Conservation (phyloP, 768 basidiomycete genomes). For the Leucocoprinus leucothites region DNA sequence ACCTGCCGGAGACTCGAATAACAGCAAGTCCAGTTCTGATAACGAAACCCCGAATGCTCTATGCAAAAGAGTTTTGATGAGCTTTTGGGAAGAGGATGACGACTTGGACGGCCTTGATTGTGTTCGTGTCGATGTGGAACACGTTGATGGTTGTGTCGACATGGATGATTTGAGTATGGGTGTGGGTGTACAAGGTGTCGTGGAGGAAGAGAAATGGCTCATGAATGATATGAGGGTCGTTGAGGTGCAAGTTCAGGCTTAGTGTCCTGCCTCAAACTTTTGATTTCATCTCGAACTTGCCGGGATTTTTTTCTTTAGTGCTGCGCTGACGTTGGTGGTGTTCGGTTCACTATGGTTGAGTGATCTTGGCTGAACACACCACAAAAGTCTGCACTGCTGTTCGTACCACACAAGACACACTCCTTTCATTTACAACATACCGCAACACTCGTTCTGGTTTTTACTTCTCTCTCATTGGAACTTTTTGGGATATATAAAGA, state of each 20-base stretch:
- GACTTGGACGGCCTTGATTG: neutral
- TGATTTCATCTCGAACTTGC: neutral
- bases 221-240: neutral
- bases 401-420: neutral
- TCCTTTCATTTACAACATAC: neutral
- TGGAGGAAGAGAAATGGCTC: constrained; percentile 1
- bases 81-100: constrained; percentile 4
- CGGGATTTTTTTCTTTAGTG: neutral
- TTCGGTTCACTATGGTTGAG: neutral
- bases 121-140: neutral
- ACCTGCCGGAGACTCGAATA: neutral
- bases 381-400: neutral
- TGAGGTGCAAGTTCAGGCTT: constrained; percentile 10
- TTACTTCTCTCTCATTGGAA: neutral
- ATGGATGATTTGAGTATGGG: neutral
- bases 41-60: neutral
- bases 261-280: neutral
- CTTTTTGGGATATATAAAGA: neutral
- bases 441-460: neutral
- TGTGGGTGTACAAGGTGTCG: neutral
- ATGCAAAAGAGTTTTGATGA: constrained; percentile 6
- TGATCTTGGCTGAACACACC: no score
- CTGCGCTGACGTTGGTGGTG: neutral
- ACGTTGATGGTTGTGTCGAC: neutral
- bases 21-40: neutral